Conservation (phyloP, 2,329 filamentous ascomycete genomes). For the Stenocarpella maydis region DNA sequence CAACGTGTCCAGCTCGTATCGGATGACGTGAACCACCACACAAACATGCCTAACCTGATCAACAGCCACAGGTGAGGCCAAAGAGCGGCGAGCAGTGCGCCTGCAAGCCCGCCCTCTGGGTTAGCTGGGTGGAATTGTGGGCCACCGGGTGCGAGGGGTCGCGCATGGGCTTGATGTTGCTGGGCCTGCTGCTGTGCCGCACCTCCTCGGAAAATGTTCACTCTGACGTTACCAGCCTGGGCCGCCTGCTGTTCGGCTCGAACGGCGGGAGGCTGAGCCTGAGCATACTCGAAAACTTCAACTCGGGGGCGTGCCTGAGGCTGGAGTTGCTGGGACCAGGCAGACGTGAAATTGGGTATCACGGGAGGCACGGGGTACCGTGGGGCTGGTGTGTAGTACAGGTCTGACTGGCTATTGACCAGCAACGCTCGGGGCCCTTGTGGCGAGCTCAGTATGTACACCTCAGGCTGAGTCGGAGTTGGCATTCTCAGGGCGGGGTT, state of each 20-base stretch:
- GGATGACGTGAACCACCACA: slow-evolving; percentile 71
- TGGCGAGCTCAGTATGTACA: slow-evolving; percentile 69
- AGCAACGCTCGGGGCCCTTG: slow-evolving; percentile 66
- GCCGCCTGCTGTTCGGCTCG: slow-evolving; percentile 27
- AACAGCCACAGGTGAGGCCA: slow-evolving; percentile 71
- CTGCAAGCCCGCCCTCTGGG: slow-evolving; percentile 43
- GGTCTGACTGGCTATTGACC: slow-evolving; percentile 58
- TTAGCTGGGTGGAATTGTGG: slow-evolving; percentile 49
- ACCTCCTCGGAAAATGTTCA: slow-evolving; percentile 17
- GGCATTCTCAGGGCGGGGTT: slow-evolving; percentile 35
- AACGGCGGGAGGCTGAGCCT: slow-evolving; percentile 26
- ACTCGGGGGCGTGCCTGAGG: slow-evolving; percentile 41
- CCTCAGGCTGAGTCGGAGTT: slow-evolving; percentile 51
- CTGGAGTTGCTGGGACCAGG: slow-evolving; percentile 38
- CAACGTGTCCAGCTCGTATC: slow-evolving; percentile 67
- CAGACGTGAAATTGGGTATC: slow-evolving; percentile 33
- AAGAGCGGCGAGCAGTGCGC: slow-evolving; percentile 52
- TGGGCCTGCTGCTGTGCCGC: slow-evolving; percentile 19
- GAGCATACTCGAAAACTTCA: slow-evolving; percentile 36
- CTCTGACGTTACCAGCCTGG: slow-evolving; percentile 31
- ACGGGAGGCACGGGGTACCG: background rate
- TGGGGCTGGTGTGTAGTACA: slow-evolving; percentile 54
- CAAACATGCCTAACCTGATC: slow-evolving; percentile 64
- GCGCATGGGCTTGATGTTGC: slow-evolving; percentile 25
- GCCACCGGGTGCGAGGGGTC: slow-evolving; percentile 21